phyloP scores from a whole-genome alignment of 2,329 filamentous ascomycete species.

The Penicillium sp. region DNA sequence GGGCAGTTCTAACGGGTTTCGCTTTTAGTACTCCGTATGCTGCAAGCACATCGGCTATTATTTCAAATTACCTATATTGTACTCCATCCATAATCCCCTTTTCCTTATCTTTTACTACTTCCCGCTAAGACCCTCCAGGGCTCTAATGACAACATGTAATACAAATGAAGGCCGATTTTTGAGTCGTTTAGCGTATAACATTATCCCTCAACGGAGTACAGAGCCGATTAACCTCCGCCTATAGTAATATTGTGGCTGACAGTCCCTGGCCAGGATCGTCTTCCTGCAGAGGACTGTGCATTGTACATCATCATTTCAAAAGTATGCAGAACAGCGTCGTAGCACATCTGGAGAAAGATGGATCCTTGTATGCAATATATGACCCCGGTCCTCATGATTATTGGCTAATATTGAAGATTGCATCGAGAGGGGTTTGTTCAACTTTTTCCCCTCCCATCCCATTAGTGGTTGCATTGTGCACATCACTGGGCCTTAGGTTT shows the following conservation, averaged over 20 bases:
- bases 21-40: background rate
- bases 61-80: background rate
- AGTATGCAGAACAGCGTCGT: constrained; percentile 6
- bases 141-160: background rate
- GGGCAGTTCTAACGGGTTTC: constrained; percentile 1
- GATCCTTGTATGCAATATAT: constrained; percentile 3
- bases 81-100: background rate
- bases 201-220: constrained; percentile 14
- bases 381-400: background rate
- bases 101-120: background rate
- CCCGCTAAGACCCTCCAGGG: background rate
- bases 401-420: background rate
- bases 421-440: constrained; percentile 1
- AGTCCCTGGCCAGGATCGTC: constrained; percentile 4
- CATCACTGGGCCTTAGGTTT: constrained; percentile 21
- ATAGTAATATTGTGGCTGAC: constrained; percentile 7
- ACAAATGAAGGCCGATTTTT: constrained; percentile 3
- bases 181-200: background rate
- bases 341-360: constrained; percentile 5
- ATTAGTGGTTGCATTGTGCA: constrained; percentile 14
- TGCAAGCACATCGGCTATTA: background rate
- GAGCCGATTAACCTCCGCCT: constrained; percentile 12
- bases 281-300: constrained; percentile 13
- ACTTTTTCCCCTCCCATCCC: constrained; percentile 3
- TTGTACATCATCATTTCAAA: constrained; percentile 17